Percentiles rank a stretch among this genome's conserved stretches.
Evolutionary conservation across 2,329 filamentous ascomycete genomes (phyloP).

Genomic region (Ophiocordyceps robertsii): DNA sequence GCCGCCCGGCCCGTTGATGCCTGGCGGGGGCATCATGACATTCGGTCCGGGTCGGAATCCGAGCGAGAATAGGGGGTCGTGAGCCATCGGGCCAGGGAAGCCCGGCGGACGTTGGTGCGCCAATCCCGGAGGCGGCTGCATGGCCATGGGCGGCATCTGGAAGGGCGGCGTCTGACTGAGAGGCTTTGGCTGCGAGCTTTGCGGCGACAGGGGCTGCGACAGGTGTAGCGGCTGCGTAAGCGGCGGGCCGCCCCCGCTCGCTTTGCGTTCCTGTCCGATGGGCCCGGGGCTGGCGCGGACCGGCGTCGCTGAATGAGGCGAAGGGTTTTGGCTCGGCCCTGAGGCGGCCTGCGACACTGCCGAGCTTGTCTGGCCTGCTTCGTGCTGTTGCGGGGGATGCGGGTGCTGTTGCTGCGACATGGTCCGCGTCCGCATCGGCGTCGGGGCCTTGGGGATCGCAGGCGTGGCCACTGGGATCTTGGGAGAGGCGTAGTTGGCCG

Average conservation of each 20-base stretch:
- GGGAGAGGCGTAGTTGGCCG: conserved; percentile 57
- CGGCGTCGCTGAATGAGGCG: conserved; percentile 48
- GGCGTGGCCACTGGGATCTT: conserved; percentile 70
- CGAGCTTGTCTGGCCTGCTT: conserved; percentile 46
- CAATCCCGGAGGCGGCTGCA: conserved; percentile 30
- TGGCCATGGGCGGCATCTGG: conserved; percentile 39
- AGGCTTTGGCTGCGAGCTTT: conserved; percentile 22
- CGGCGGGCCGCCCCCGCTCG: conserved; percentile 30
- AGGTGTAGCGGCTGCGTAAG: conserved; percentile 2
- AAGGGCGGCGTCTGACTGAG: conserved; percentile 31
- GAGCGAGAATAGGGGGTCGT: conserved; percentile 32
- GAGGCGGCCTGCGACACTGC: conserved; percentile 52
- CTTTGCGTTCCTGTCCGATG: conserved; percentile 49
- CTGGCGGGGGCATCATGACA: conserved; percentile 36
- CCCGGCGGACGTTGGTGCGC: conserved; percentile 26
- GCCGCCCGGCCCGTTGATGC: conserved; percentile 29
- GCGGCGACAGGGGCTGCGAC: conserved; percentile 42
- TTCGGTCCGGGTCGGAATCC: conserved; percentile 31
- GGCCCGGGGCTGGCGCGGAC: conserved; percentile 52
- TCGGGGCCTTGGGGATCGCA: conserved; percentile 67
- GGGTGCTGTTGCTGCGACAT: conserved; percentile 66
- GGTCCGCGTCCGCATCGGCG: conserved; percentile 64
- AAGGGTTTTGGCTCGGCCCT: conserved; percentile 40
- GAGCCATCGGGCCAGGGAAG: conserved; percentile 46
- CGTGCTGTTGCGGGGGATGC: conserved; percentile 32